Base-by-base conservation (phyloP, 495 filamentous ascomycete genomes). In the Polyplosphaeria fusca region DNA sequence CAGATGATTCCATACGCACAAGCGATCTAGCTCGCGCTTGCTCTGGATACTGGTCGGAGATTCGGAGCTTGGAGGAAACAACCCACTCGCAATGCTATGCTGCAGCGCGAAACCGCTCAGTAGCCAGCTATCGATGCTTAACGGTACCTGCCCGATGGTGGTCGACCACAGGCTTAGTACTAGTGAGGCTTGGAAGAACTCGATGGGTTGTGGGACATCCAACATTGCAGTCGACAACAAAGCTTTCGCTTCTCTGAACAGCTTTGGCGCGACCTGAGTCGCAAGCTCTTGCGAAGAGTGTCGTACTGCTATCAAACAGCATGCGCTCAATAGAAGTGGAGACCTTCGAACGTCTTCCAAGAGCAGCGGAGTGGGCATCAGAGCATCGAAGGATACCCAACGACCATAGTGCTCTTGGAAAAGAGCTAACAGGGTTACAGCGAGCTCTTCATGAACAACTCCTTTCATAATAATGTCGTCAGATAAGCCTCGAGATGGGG, bases 91-190 rank as follows among this genome's bases (percentile, higher is more conserved):
- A 23, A 71, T 64, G 25, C 55, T 63, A 49, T 77, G 75, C 45
- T 77, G 75, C 5, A 77, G 53, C 2, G 73, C 74, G 62, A 74
- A 76, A 5, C 75, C 74, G 52, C 70, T 76, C 1, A 77, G 57
- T 16, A 77, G 67, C 75, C 74, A 76, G 44, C 72, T 77, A 55
- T 76, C 75, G 20, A 77, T 71, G 30, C 75, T 73, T 47, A 78
- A 61, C 0, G 73, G 74, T 13, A 75, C 68, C 51, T 76, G 72
- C 0, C 71, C 74, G 1, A 78, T 74, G 2, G 75, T 78, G 4
- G 74, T 78, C 11, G 74, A 76, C 75, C 75, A 78, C 64, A 76
- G 60, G 46, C 71, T 71, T 0, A 76, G 60, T 25, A 78, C 68
- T 3, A 78, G 56, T 3, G 66, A 56, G 5, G 73, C 72, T 56